Evolutionary conservation across 2,329 filamentous ascomycete genomes (phyloP).

Genomic region (Paecilomyces sp.): DNA sequence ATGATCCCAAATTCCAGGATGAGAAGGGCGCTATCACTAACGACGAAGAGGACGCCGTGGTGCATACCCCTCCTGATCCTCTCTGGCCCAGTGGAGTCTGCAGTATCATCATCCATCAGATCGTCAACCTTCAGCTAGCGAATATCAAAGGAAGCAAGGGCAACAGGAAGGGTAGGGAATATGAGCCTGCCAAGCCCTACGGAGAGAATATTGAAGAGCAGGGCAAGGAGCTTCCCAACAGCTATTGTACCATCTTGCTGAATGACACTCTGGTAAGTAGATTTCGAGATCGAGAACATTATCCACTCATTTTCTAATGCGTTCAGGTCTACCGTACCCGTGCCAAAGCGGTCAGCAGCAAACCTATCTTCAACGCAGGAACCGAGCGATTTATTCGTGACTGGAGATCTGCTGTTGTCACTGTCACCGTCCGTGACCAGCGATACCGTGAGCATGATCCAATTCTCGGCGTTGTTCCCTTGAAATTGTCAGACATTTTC

Average conservation of each 20-base stretch:
- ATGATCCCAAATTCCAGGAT: constrained; percentile 73
- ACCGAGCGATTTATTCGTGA: constrained; percentile 90
- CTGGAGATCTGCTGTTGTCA: constrained; percentile 82
- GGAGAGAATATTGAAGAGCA: constrained; percentile 85
- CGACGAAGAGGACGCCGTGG: constrained; percentile 72
- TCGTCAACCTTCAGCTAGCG: constrained; percentile 87
- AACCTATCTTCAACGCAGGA: constrained; percentile 95
- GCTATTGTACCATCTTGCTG: constrained; percentile 85
- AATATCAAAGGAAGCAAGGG: constrained; percentile 81
- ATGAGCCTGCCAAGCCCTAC: constrained; percentile 75
- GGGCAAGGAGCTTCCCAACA: constrained; percentile 70
- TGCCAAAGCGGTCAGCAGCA: constrained; percentile 85
- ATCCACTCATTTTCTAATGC: constrained; percentile 1
- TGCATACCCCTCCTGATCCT: constrained; percentile 89
- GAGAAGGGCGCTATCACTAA: constrained; percentile 73
- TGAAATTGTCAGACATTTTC: constrained; percentile 82
- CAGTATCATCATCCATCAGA: constrained; percentile 83
- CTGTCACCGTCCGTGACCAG: constrained; percentile 79
- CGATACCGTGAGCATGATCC: constrained; percentile 90
- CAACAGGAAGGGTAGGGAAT: constrained; percentile 76
- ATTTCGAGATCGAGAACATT: background rate
- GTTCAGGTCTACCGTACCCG: constrained; percentile 76
- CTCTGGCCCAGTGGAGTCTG: constrained; percentile 89
- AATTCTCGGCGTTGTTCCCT: constrained; percentile 81
- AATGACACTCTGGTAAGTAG: constrained; percentile 69